Conservation (phyloP, 108 stramenopile species). For the Fragilariopsis cylindrus region DNA sequence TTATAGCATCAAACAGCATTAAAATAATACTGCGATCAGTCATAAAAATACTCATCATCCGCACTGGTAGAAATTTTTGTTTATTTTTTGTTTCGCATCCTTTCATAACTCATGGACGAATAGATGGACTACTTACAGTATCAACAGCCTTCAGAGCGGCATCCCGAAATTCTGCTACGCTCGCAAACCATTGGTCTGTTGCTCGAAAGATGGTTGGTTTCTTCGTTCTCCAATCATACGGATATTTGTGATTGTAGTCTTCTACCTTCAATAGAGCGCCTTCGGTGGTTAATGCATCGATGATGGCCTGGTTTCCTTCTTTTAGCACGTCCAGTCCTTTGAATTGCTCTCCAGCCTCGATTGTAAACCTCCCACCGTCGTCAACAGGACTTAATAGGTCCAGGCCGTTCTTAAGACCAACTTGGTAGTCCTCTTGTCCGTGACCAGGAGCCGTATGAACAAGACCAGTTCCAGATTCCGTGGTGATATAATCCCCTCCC, state of each 20-base stretch:
- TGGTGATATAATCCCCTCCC: slow-evolving; percentile 98
- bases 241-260: slow-evolving; percentile 97
- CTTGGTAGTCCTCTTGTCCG: slow-evolving; percentile 97
- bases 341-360: slow-evolving; percentile 89
- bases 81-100: neutral
- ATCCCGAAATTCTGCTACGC: slow-evolving; percentile 92
- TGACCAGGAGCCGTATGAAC: slow-evolving; percentile 99
- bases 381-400: slow-evolving; percentile 91
- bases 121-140: slow-evolving; percentile 56
- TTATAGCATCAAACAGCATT: slow-evolving; percentile 30
- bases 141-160: slow-evolving; percentile 88
- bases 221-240: slow-evolving; percentile 99
- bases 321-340: slow-evolving; percentile 83
- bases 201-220: slow-evolving; percentile 98
- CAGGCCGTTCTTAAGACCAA: slow-evolving; percentile 84
- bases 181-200: slow-evolving; percentile 99
- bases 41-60: slow-evolving; percentile 17
- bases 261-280: slow-evolving; percentile 85
- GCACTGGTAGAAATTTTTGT: neutral
- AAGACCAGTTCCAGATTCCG: slow-evolving; percentile 97
- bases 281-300: slow-evolving; percentile 74
- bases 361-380: slow-evolving; percentile 92
- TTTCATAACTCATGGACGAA: neutral
- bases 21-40: slow-evolving; percentile 26
- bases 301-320: slow-evolving; percentile 89